Evolutionary conservation across 257 asterid genomes (phyloP).

Genomic region (Fraxinus anomala): DNA sequence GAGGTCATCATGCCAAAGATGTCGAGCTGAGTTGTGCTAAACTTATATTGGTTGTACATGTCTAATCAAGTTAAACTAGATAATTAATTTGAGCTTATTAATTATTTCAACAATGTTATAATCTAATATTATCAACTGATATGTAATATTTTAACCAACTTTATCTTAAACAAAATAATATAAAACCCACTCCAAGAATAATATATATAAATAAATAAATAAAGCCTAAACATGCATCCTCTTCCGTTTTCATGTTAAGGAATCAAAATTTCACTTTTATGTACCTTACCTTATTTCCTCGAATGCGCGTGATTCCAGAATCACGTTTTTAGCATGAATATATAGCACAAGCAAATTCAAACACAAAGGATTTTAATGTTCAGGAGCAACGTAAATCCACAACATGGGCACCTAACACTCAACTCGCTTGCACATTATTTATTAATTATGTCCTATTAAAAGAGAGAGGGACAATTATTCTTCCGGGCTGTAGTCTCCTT

Average conservation of each 20-base stretch:
- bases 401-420: background rate
- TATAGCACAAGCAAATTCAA: background rate
- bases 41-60: no score
- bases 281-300: background rate
- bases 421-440: background rate
- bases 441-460: background rate
- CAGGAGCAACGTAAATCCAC: background rate
- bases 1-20: no score
- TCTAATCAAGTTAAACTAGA: no score
- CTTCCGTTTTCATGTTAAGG: background rate
- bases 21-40: no score
- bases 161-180: no score
- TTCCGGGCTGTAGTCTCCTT: conserved; percentile 3
- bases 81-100: no score
- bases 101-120: no score
- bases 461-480: background rate
- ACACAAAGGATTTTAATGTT: background rate
- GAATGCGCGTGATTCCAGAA: background rate
- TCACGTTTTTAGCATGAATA: no score
- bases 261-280: background rate
- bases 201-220: no score
- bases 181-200: background rate
- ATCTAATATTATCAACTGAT: no score
- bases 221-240: background rate
- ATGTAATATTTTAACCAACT: no score